A percentile compares a stretch with the other conserved stretches of the same genome.
Conservation (phyloP, 805 yeast species). For the Candida incommunis region DNA sequence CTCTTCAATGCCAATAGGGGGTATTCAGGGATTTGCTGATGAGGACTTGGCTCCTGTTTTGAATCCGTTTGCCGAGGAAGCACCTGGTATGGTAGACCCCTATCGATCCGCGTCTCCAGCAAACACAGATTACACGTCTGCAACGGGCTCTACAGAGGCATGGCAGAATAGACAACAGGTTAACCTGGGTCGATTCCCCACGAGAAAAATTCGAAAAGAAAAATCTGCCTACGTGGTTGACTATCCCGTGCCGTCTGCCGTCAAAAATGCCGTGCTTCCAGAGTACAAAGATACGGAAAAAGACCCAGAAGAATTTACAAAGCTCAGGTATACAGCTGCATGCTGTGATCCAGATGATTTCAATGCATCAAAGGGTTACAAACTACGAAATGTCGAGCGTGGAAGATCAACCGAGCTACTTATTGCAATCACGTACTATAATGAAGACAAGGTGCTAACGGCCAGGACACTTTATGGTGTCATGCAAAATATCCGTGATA, state of each 20-base stretch:
- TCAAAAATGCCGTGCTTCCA: conserved; percentile 23
- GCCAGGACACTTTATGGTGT: conserved; percentile 52
- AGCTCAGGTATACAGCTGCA: conserved; percentile 50
- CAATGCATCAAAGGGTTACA: conserved; percentile 36
- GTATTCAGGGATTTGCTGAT: neutral
- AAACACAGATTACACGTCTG: neutral
- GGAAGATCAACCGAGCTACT: conserved; percentile 47
- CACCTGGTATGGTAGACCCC: conserved; percentile 17
- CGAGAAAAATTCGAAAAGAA: conserved; percentile 13
- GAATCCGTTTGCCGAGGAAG: conserved; percentile 4
- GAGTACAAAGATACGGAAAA: conserved; percentile 29
- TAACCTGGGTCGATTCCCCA: conserved; percentile 22
- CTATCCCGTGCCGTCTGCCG: conserved; percentile 27
- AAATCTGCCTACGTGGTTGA: conserved; percentile 8
- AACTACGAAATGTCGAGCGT: conserved; percentile 41
- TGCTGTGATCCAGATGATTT: conserved; percentile 60
- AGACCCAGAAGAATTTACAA: conserved; percentile 36
- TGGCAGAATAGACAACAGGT: conserved; percentile 20
- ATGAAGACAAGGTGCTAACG: conserved; percentile 48
- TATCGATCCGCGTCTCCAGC: conserved; percentile 4
- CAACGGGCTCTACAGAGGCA: neutral
- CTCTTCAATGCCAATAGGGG: neutral
- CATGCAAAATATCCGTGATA: conserved; percentile 48
- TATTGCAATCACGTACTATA: conserved; percentile 51
- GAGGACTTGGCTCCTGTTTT: neutral